Conservation (phyloP, 371 early-diverging fungal species). For the Lichtheimia ramosa region DNA sequence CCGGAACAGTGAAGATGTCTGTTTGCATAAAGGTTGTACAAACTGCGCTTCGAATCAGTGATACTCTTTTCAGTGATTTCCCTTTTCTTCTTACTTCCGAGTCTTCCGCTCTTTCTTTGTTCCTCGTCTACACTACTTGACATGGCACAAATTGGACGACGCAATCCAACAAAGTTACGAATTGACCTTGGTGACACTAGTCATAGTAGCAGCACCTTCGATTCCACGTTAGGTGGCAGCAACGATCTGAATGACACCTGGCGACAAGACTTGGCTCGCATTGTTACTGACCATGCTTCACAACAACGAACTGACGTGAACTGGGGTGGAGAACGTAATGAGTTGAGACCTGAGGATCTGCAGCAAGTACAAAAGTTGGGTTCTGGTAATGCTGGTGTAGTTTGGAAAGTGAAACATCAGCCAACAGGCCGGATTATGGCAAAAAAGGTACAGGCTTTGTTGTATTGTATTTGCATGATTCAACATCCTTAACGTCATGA, state of each 20-base stretch:
- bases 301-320: slow-evolving; percentile 5
- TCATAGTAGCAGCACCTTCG: no score
- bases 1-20: no score
- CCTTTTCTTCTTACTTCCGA: neutral
- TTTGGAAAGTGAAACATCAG: slow-evolving; percentile 78
- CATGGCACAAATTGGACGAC: slow-evolving; percentile 29
- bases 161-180: slow-evolving; percentile 25
- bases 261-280: slow-evolving; percentile 34
- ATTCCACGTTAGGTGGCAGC: neutral
- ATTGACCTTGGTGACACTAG: slow-evolving; percentile 15
- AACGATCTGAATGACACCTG: slow-evolving; percentile 19
- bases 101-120: slow-evolving; percentile 13
- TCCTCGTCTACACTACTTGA: slow-evolving; percentile 18
- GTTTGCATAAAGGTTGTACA: neutral
- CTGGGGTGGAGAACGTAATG: neutral
- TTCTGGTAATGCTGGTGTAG: slow-evolving; percentile 91
- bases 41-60: neutral
- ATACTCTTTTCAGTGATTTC: neutral
- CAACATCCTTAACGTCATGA: neutral
- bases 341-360: slow-evolving; percentile 55
- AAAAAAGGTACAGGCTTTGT: slow-evolving; percentile 82
- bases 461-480: neutral
- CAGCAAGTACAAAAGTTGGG: slow-evolving; percentile 76
- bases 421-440: slow-evolving; percentile 86
- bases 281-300: slow-evolving; percentile 21